phyloP scores from a whole-genome alignment of 345 rosid genomes.

The Citrus reticulata region DNA sequence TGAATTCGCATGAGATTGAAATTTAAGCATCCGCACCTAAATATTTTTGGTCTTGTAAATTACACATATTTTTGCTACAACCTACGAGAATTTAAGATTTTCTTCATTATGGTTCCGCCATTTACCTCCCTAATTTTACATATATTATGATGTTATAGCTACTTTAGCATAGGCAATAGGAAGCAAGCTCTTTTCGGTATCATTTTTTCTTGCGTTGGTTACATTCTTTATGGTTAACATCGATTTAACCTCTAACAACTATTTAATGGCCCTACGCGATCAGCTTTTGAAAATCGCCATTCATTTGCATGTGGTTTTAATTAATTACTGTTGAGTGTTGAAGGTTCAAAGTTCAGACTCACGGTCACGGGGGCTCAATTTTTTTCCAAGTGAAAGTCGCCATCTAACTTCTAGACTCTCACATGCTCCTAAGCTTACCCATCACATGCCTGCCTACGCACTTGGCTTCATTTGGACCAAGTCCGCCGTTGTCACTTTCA shows the following conservation, averaged over 20 bases:
- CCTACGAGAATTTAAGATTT: no score
- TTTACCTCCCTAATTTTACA: no score
- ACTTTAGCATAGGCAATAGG: no score
- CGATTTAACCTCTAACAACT: not conserved
- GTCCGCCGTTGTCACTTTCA: conserved; percentile 11
- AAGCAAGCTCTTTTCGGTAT: no score
- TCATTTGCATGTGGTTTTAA: not conserved
- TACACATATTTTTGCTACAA: no score
- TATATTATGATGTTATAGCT: no score
- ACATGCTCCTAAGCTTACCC: conserved; percentile 5
- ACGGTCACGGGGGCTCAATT: not conserved
- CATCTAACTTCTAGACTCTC: conserved; percentile 1
- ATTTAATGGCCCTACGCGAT: not conserved
- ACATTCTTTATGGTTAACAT: no score
- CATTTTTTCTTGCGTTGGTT: no score
- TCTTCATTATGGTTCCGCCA: no score
- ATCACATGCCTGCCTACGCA: not conserved
- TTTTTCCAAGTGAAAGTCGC: conserved; percentile 13
- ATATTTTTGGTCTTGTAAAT: no score
- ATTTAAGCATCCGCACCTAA: no score
- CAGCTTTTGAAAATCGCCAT: not conserved
- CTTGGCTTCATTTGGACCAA: conserved; percentile 9
- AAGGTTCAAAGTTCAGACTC: not conserved
- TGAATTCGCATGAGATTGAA: no score
- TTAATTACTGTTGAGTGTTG: not conserved